phyloP scores from a whole-genome alignment of 805 yeast genomes.

The Metschnikowia sp. region DNA sequence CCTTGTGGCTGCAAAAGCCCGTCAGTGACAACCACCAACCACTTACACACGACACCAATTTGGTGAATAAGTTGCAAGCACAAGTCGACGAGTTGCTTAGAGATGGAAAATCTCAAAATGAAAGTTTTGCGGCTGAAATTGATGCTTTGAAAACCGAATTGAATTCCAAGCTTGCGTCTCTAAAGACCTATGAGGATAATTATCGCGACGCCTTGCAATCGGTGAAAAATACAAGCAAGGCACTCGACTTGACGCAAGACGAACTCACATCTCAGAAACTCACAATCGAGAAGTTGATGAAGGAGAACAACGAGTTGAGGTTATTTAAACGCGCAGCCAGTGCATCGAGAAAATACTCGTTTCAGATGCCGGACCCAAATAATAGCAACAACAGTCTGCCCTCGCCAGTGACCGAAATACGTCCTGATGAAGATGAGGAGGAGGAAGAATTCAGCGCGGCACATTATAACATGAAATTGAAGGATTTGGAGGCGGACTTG shows the following conservation, averaged over 20 bases:
- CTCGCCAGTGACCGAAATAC: conserved; percentile 9
- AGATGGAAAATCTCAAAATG: conserved; percentile 44
- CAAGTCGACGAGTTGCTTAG: conserved; percentile 55
- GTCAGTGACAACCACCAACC: background rate
- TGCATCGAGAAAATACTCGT: conserved; percentile 19
- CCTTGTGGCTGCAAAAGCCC: conserved; percentile 1
- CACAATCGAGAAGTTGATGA: conserved; percentile 49
- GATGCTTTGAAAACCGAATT: conserved; percentile 28
- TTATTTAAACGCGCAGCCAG: conserved; percentile 45
- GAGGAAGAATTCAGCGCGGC: conserved; percentile 37
- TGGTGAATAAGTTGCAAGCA: conserved; percentile 44
- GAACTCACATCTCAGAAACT: conserved; percentile 64
- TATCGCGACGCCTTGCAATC: conserved; percentile 70
- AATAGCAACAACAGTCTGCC: background rate
- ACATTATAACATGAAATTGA: conserved; percentile 70
- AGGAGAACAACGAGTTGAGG: conserved; percentile 68
- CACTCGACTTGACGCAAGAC: conserved; percentile 67
- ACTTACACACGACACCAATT: conserved; percentile 14
- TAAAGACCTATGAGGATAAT: conserved; percentile 52
- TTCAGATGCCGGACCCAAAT: conserved; percentile 10
- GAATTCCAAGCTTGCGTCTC: conserved; percentile 24
- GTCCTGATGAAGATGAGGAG: conserved; percentile 24
- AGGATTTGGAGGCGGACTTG: conserved; percentile 81
- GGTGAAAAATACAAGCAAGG: conserved; percentile 70
- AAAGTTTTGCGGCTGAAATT: conserved; percentile 34